phyloP scores from a whole-genome alignment of 2,329 filamentous ascomycete genomes.

The Daldinia eschscholtzii region DNA sequence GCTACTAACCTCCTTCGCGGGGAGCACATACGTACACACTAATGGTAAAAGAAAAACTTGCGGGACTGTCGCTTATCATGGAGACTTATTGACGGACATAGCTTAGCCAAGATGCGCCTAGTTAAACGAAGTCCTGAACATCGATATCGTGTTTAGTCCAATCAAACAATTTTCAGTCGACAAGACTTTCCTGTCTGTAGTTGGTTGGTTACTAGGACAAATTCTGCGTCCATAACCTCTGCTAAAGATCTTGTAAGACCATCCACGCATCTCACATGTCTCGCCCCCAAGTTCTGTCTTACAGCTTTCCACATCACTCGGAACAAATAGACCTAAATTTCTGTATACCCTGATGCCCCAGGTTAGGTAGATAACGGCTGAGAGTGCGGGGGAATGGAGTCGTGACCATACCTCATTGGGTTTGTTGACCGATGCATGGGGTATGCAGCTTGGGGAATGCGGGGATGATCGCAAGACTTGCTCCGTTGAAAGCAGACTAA shows the following conservation, averaged over 20 bases:
- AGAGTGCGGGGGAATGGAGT: not conserved
- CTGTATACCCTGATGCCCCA: too few species aligned
- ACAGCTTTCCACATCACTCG: not conserved
- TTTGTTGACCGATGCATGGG: not conserved
- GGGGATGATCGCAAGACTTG: constrained; percentile 3
- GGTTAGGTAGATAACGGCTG: not conserved
- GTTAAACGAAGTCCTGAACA: not conserved
- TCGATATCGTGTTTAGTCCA: not conserved
- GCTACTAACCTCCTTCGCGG: not conserved
- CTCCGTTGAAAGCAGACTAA: not conserved
- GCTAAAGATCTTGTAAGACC: not conserved
- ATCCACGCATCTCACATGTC: not conserved
- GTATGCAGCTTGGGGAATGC: constrained; percentile 9
- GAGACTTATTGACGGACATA: not conserved
- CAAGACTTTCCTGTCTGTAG: not conserved
- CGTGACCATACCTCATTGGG: not conserved
- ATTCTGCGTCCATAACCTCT: not conserved
- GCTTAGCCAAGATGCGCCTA: not conserved
- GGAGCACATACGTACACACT: not conserved
- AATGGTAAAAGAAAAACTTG: not conserved
- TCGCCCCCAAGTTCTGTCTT: not conserved
- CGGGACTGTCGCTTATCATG: not conserved
- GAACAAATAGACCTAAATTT: not conserved
- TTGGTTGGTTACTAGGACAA: not conserved
- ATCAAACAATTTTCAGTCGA: not conserved